A percentile compares a stretch with the other conserved stretches of the same genome.
phyloP scores from a whole-genome alignment of 2,329 filamentous ascomycete genomes.

The Botrytis cinerea region DNA sequence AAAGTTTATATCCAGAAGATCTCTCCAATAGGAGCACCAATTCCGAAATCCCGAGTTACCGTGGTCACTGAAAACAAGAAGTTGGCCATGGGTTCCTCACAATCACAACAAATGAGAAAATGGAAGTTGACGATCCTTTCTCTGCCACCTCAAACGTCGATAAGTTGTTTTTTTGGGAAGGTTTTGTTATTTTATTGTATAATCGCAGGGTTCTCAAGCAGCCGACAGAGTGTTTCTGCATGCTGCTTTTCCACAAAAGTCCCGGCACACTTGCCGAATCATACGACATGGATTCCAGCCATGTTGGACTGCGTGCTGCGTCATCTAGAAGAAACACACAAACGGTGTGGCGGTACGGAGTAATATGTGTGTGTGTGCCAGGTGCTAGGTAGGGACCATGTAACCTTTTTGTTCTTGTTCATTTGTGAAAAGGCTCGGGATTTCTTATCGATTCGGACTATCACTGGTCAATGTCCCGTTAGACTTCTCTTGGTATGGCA shows the following conservation, averaged over 20 bases:
- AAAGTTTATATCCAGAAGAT: slow-evolving; percentile 2
- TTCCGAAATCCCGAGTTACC: slow-evolving; percentile 7
- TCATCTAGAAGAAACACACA: slow-evolving; percentile 20
- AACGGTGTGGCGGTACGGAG: slow-evolving; percentile 25
- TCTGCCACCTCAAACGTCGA: not conserved
- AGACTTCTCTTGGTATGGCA: not conserved
- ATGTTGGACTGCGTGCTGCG: slow-evolving; percentile 24
- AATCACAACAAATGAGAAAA: not conserved
- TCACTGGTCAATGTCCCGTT: not conserved
- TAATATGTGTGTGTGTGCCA: not conserved
- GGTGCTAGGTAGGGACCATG: not conserved
- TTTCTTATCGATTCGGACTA: slow-evolving; percentile 1
- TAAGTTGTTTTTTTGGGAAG: not conserved
- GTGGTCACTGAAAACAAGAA: not conserved
- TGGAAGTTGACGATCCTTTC: slow-evolving; percentile 6
- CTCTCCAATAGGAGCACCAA: slow-evolving; percentile 11
- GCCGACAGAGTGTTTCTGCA: slow-evolving; percentile 20
- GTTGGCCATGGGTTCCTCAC: not conserved
- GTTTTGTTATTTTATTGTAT: not conserved
- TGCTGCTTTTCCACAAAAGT: slow-evolving; percentile 19
- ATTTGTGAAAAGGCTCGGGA: not conserved
- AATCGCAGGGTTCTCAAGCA: slow-evolving; percentile 11
- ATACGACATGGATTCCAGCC: slow-evolving; percentile 17
- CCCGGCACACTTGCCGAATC: slow-evolving; percentile 24
- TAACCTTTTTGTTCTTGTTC: not conserved